phyloP scores from a whole-genome alignment of 768 basidiomycete species.

The Pulveroboletus sp. region DNA sequence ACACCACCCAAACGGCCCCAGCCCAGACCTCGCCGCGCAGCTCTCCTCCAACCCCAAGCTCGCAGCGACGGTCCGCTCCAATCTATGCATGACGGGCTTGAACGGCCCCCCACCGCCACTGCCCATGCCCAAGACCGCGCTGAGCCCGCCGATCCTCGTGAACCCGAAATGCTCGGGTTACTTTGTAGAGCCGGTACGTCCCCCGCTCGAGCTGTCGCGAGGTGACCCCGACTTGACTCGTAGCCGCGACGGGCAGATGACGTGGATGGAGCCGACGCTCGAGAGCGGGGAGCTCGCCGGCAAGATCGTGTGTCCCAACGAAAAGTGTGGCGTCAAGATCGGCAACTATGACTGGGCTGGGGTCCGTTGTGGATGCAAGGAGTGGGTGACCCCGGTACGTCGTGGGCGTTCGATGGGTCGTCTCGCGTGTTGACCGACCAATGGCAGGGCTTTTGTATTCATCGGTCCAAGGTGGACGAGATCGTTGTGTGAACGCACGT shows the following conservation, averaged over 20 bases:
- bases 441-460: constrained; percentile 59
- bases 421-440: background rate
- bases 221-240: too few species aligned
- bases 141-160: constrained; percentile 63
- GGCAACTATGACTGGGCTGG: constrained; percentile 99
- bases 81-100: constrained; percentile 28
- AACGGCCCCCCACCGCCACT: constrained; percentile 13
- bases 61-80: constrained; percentile 43
- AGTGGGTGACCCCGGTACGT: constrained; percentile 84
- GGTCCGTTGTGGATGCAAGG: constrained; percentile 82
- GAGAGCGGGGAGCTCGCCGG: constrained; percentile 74
- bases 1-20: constrained; percentile 19
- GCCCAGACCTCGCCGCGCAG: constrained; percentile 45
- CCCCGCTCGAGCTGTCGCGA: too few species aligned
- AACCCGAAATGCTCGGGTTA: constrained; percentile 93
- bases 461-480: constrained; percentile 66
- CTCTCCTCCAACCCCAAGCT: constrained; percentile 46
- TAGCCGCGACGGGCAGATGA: constrained; percentile 73
- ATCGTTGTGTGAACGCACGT: constrained; percentile 32
- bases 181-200: constrained; percentile 78
- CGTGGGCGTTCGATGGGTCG: too few species aligned
- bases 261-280: constrained; percentile 91
- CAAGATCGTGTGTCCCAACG: constrained; percentile 89
- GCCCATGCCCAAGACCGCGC: too few species aligned
- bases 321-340: constrained; percentile 85